Conservation (phyloP, 2,329 filamentous ascomycete species). For the Dactylellina leptospora region DNA sequence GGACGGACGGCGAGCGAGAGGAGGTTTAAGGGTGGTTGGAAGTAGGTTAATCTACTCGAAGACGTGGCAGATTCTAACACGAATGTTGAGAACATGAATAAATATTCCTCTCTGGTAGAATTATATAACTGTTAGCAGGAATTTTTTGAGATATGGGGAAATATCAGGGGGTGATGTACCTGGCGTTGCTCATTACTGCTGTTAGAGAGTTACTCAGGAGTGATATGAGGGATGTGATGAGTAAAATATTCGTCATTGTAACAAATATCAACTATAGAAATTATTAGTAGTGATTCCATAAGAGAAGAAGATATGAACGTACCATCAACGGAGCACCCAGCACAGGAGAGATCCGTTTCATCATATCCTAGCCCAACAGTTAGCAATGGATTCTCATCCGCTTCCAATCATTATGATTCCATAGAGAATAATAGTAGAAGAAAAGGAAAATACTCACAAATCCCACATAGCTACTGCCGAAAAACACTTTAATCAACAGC, state of each 20-base stretch:
- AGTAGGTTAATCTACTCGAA: constrained; percentile 74
- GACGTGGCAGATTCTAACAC: constrained; percentile 70
- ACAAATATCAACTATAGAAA: constrained; percentile 72
- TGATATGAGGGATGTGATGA: constrained; percentile 80
- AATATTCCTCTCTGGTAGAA: constrained; percentile 74
- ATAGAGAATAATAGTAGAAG: not conserved
- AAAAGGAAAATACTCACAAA: constrained; percentile 66
- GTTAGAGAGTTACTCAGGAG: constrained; percentile 78
- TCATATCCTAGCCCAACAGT: constrained; percentile 31
- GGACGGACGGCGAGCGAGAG: constrained; percentile 77
- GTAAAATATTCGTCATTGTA: constrained; percentile 77
- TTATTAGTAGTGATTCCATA: constrained; percentile 1
- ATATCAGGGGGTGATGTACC: constrained; percentile 43
- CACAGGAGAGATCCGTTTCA: constrained; percentile 62
- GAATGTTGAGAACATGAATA: constrained; percentile 67
- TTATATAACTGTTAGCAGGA: too few species aligned
- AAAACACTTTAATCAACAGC: constrained; percentile 82
- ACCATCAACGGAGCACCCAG: constrained; percentile 67
- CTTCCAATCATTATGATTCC: not conserved
- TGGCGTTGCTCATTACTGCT: constrained; percentile 65
- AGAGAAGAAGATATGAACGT: constrained; percentile 6
- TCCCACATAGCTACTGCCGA: constrained; percentile 77
- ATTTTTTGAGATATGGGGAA: constrained; percentile 64
- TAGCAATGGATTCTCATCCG: too few species aligned
- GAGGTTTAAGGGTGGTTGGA: constrained; percentile 77